Base-by-base conservation (phyloP, 2,329 filamentous ascomycete genomes). In the Colletotrichum viniferum region DNA sequence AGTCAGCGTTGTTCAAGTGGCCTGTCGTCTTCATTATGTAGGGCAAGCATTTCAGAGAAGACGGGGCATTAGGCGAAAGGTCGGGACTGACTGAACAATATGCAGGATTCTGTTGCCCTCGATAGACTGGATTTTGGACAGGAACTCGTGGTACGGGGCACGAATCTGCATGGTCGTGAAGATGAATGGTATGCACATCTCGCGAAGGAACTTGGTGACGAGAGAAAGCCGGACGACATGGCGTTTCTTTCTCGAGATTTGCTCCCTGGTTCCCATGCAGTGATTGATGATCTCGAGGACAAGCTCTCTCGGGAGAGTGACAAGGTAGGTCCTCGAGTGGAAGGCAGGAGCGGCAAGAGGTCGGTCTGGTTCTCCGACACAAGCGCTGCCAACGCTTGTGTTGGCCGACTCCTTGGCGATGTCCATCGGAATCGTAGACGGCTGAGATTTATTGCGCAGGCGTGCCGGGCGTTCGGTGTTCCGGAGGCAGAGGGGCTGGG, bases 241-340 rank as follows among this genome's bases (percentile, higher is more conserved):
- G 43, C n/a, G 5, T 3, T 52, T 52, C n/a, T 52, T 13, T 28
- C 13, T 34, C 0, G 13, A 14, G 32, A 14, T 14, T 14, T 36
- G 14, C 34, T 36, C 34, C 1, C 6, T 2, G 34, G 0, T 36
- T 36, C 34, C 1, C 34, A 14, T 43, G 12, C 64, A 62, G 7
- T 21, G 10, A 13, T n/a, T 7, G 36, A 69, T 62, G 38, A 69
- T 61, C 13, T 69, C 36, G 5, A 69, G 28, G 3, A 73, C 10
- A 13, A 73, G 70, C 56, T 73, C 70, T 21, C 16, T 18, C n/a
- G 70, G 70, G 8, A 73, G 30, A 24, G 36, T 55, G 1, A 69
- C 55, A 9, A 62, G 64, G n/a, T 56, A 32, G 7, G n/a, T 36
- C 43, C 4, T 56, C 5, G 58, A 0, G 3, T 12, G 38, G 18